Conservation (phyloP, 1,139 yeast genomes). For the Yamadazyma epiphylla region DNA sequence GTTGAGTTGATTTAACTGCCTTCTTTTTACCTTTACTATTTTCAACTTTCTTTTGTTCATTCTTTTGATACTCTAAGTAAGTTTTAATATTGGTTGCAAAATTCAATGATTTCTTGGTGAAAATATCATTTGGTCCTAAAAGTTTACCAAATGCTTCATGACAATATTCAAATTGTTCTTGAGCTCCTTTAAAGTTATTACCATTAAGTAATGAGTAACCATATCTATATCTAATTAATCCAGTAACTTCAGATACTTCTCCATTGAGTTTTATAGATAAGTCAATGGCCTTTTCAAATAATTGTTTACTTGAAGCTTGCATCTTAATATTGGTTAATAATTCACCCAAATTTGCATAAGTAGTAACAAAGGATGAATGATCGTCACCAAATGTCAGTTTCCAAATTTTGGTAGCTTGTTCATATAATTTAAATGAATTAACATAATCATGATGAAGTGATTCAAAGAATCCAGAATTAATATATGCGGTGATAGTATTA, state of each 20-base stretch:
- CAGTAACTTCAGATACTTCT: conserved; percentile 54
- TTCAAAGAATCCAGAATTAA: conserved; percentile 75
- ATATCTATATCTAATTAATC: conserved; percentile 57
- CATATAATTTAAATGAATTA: conserved; percentile 61
- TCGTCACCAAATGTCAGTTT: conserved; percentile 46
- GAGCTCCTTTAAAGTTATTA: conserved; percentile 53
- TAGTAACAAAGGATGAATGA: conserved; percentile 69
- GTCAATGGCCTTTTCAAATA: conserved; percentile 47
- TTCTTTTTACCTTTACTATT: conserved; percentile 12
- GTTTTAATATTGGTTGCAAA: conserved; percentile 53
- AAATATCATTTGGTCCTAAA: conserved; percentile 59
- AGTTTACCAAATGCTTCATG: conserved; percentile 51
- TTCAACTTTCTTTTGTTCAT: conserved; percentile 21
- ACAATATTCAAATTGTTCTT: conserved; percentile 49
- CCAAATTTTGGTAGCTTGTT: conserved; percentile 61
- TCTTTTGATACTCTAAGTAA: conserved; percentile 36
- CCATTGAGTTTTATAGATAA: conserved; percentile 52
- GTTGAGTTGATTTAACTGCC: conserved; percentile 10
- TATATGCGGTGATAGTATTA: conserved; percentile 68
- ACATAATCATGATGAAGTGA: conserved; percentile 53
- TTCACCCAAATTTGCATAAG: conserved; percentile 62
- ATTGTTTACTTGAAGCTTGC: conserved; percentile 28
- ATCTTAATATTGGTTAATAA: conserved; percentile 52
- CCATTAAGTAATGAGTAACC: conserved; percentile 60
- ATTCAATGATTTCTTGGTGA: conserved; percentile 59